A percentile compares a stretch with the other conserved stretches of the same genome.
Evolutionary conservation across 2,329 filamentous ascomycete species (phyloP).

Genomic region (Aureobasidium sp.): DNA sequence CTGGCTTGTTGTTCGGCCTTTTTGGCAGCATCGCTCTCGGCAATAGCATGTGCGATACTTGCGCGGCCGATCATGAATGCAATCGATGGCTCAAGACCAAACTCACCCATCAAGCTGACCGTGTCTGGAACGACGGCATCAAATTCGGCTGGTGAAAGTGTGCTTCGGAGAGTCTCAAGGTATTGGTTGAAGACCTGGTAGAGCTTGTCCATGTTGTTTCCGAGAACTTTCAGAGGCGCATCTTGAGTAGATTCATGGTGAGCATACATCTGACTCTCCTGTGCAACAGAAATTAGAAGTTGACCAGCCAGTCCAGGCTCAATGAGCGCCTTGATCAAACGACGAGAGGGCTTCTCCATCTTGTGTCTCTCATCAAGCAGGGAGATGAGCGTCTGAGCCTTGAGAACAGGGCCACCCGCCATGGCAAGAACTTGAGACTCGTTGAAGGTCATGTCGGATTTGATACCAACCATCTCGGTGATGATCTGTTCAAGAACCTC

Average conservation of each 20-base stretch:
- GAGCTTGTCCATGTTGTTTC: constrained; percentile 83
- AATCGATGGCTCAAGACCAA: constrained; percentile 69
- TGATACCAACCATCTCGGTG: constrained; percentile 86
- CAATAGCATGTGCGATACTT: constrained; percentile 62
- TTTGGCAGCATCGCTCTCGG: constrained; percentile 33
- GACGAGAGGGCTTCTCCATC: constrained; percentile 57
- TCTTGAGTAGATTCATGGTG: constrained; percentile 64
- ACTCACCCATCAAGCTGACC: constrained; percentile 65
- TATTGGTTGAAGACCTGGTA: constrained; percentile 82
- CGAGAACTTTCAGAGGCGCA: constrained; percentile 80
- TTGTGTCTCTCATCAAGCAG: constrained; percentile 77
- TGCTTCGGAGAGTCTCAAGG: constrained; percentile 77
- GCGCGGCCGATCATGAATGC: constrained; percentile 78
- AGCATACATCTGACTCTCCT: constrained; percentile 81
- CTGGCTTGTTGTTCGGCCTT: constrained; percentile 27
- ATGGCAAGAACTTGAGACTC: constrained; percentile 82
- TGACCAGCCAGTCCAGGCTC: constrained; percentile 72
- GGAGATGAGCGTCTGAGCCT: constrained; percentile 70
- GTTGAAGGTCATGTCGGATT: constrained; percentile 78
- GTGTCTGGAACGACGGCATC: constrained; percentile 71
- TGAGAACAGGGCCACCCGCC: constrained; percentile 74
- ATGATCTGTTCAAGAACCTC: constrained; percentile 89
- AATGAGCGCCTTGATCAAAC: constrained; percentile 71
- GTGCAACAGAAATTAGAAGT: constrained; percentile 81
- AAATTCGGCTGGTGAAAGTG: constrained; percentile 68